Evolutionary conservation across 371 early-diverging fungal genomes (phyloP).

Genomic region (Mortierella sp.): DNA sequence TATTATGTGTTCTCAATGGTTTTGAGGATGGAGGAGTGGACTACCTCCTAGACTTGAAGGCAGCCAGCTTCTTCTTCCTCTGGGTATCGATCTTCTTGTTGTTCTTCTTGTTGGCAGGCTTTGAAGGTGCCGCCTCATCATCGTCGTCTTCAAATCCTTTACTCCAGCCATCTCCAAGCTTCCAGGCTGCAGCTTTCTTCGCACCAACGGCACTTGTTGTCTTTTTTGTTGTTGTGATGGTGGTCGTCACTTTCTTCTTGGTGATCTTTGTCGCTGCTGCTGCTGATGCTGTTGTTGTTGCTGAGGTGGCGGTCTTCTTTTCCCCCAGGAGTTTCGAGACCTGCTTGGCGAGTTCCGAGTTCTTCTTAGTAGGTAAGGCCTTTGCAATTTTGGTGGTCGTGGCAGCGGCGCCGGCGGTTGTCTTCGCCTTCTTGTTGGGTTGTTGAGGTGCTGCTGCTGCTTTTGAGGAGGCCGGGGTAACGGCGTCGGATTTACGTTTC

Average conservation of each 20-base stretch:
- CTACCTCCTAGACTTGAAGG: constrained; percentile 5
- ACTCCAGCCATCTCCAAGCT: constrained; percentile 54
- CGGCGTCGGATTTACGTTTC: constrained; percentile 26
- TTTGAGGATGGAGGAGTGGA: not conserved
- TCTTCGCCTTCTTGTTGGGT: constrained; percentile 23
- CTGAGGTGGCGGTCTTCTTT: not conserved
- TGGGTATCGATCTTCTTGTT: constrained; percentile 17
- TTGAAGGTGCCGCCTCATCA: constrained; percentile 7
- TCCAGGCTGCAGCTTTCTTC: constrained; percentile 26
- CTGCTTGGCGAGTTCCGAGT: constrained; percentile 19
- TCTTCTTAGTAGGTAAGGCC: not conserved
- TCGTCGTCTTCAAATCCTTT: constrained; percentile 38
- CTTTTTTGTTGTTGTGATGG: constrained; percentile 13
- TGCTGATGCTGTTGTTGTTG: not conserved
- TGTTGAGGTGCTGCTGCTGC: constrained; percentile 1
- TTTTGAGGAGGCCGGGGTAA: not conserved
- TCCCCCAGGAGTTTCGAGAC: constrained; percentile 25
- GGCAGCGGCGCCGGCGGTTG: not conserved
- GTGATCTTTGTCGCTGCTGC: not conserved
- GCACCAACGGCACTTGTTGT: not conserved
- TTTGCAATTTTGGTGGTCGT: not conserved
- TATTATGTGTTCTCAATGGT: not conserved
- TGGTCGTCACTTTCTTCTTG: constrained; percentile 11
- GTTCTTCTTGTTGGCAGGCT: constrained; percentile 11
- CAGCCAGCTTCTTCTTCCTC: constrained; percentile 12